These are phyloP conservation scores for Suhomyces sp. DNA, from an alignment of 805 yeast genomes.

Conservation along the genomic window DNA sequence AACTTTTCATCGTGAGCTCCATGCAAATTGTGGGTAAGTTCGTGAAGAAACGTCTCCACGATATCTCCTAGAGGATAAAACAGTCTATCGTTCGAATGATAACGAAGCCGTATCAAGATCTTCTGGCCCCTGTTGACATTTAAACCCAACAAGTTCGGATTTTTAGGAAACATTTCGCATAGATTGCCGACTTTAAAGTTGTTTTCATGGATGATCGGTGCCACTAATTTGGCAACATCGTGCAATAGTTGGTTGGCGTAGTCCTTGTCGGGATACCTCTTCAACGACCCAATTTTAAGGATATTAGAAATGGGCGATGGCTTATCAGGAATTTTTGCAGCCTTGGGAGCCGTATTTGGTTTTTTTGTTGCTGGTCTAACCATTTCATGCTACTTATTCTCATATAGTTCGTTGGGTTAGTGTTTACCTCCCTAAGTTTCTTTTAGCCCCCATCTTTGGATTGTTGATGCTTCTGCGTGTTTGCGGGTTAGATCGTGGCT, in stretches of 20 bases:
- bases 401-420: not conserved
- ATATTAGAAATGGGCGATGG: constrained; percentile 39
- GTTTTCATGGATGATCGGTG: constrained; percentile 73
- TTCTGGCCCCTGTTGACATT: constrained; percentile 78
- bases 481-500: not conserved
- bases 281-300: constrained; percentile 36
- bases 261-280: constrained; percentile 34
- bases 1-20: constrained; percentile 82
- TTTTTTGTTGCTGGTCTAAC: constrained; percentile 7
- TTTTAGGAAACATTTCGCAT: constrained; percentile 80
- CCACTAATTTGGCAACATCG: constrained; percentile 64
- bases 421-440: not conserved
- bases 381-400: constrained; percentile 6
- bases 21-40: constrained; percentile 70
- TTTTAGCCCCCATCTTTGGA: not conserved
- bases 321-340: constrained; percentile 27
- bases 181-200: constrained; percentile 63
- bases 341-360: constrained; percentile 9
- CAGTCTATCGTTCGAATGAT: constrained; percentile 45
- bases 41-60: constrained; percentile 85
- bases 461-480: not conserved
- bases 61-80: constrained; percentile 67
- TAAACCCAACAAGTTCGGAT: constrained; percentile 64
- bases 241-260: constrained; percentile 53
- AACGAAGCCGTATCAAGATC: constrained; percentile 68